Evolutionary conservation across 78 protist species (phyloP).

Genomic region (Dictyostelium capitatum): DNA sequence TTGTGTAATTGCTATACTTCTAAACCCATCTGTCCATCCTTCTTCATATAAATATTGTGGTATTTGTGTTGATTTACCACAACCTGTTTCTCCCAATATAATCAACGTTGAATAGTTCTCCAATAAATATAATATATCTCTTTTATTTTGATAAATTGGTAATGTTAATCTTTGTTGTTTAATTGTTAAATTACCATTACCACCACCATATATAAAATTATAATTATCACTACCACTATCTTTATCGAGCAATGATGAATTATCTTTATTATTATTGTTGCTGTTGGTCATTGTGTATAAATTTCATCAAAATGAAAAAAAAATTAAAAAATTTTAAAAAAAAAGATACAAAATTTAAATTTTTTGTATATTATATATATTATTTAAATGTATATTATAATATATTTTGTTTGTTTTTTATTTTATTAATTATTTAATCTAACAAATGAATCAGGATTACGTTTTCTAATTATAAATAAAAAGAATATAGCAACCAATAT

Average conservation of each 20-base stretch:
- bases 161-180: conserved; percentile 67
- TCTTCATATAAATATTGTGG: conserved; percentile 90
- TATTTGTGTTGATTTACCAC: conserved; percentile 89
- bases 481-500: conserved; percentile 37
- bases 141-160: conserved; percentile 53
- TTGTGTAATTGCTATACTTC: conserved; percentile 88
- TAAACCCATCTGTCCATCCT: conserved; percentile 92
- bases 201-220: conserved; percentile 4
- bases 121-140: conserved; percentile 60
- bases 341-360: not conserved
- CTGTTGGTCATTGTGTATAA: not conserved
- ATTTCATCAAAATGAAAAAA: not conserved
- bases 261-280: not conserved
- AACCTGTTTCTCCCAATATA: conserved; percentile 82
- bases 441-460: conserved; percentile 14
- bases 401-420: not conserved
- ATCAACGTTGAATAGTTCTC: conserved; percentile 77
- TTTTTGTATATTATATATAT: too few relatives aligned
- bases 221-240: not conserved
- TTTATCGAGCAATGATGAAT: not conserved
- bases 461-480: conserved; percentile 8
- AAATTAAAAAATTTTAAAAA: not conserved
- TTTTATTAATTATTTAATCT: conserved; percentile 40
- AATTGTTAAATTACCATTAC: conserved; percentile 43
- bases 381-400: too few relatives aligned